Evolutionary conservation across 2,329 filamentous ascomycete genomes (phyloP), one percentile per base, ranked within the genome.

Genomic region (Falciphora oryzae): DNA sequence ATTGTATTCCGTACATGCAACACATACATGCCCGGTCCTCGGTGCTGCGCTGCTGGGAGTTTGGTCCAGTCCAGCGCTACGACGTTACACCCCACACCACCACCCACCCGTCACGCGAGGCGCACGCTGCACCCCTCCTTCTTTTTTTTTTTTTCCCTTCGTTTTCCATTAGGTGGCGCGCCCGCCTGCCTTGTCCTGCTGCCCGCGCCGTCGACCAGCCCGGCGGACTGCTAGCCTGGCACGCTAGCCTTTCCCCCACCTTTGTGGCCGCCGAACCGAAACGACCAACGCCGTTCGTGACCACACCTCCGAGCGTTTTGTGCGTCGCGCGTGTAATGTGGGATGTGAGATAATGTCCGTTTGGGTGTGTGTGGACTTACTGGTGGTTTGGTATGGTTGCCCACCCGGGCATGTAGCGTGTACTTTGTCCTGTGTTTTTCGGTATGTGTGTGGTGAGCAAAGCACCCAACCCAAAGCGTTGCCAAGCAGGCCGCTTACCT

Each of bases 141-240:
- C 11, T 16, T 7, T 18, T 44, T 38, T 50, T 38, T 25, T 6
- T 7, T 18, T 53, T 25, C 8, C 6, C n/a, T 4, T 6, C n/a
- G 6, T 53, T 53, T 8, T n/a, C 13, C 38, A 22, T 6, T 32
- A 32, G 32, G 32, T 13, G 32, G 10, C 32, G 32, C 6, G 31
- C 31, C 59, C 59, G 59, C 59, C 59, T 61, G 59, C 59, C 32
- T 25, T 61, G 59, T 61, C 59, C 35, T 62, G 60, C 60, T 62
- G 60, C 58, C 58, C 58, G 58, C 58, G 18, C 58, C 58, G 29
- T 35, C n/a, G 62, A 58, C 44, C 53, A 57, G 62, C 32, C 29
- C 35, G 32, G 61, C 25, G 63, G 57, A 62, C 29, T 59, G n/a
- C 50, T 31, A 58, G 25, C 27, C 57, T 50, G 25, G 22, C 44